Percentiles rank a stretch among this genome's conserved stretches.
phyloP scores from a whole-genome alignment of 371 early-diverging fungal genomes.

The Rhizopus microsporus region DNA sequence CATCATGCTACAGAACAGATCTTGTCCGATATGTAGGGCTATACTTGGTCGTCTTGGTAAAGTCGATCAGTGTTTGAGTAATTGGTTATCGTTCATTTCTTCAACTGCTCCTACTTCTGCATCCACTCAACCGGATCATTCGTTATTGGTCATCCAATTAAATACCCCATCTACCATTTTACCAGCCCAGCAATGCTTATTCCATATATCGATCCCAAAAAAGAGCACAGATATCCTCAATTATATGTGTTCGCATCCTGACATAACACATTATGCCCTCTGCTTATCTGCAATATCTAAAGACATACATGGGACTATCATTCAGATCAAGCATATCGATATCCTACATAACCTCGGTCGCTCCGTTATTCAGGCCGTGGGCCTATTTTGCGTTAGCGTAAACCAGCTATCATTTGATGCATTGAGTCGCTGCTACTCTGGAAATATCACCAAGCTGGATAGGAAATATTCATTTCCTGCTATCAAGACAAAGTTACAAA shows the following conservation, averaged over 20 bases:
- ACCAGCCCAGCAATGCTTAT: slow-evolving; percentile 10
- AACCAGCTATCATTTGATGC: slow-evolving; percentile 3
- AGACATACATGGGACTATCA: slow-evolving; percentile 40
- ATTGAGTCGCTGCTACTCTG: slow-evolving; percentile 1
- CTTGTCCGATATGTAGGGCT: slow-evolving; percentile 23
- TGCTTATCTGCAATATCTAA: slow-evolving; percentile 34
- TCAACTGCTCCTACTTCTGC: background rate
- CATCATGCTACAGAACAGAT: slow-evolving; percentile 3
- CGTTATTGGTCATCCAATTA: background rate
- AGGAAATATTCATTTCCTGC: background rate
- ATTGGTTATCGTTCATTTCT: background rate
- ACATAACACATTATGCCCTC: slow-evolving; percentile 51
- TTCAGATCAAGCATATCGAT: slow-evolving; percentile 30
- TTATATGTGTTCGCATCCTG: slow-evolving; percentile 36
- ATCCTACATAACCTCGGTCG: slow-evolving; percentile 29
- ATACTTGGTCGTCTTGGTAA: slow-evolving; percentile 11
- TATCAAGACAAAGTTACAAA: too few species aligned
- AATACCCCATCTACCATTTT: slow-evolving; percentile 3
- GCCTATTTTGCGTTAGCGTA: slow-evolving; percentile 19
- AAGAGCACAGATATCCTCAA: slow-evolving; percentile 50
- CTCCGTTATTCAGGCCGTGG: slow-evolving; percentile 26
- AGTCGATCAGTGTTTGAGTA: slow-evolving; percentile 1
- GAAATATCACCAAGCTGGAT: slow-evolving; percentile 13
- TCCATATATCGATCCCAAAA: slow-evolving; percentile 55
- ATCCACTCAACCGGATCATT: background rate